A percentile compares a stretch with the other conserved stretches of the same genome.
These are phyloP conservation scores for Aspergillus sp. DNA, from an alignment of 2,329 filamentous ascomycete genomes.

Conservation along the genomic window DNA sequence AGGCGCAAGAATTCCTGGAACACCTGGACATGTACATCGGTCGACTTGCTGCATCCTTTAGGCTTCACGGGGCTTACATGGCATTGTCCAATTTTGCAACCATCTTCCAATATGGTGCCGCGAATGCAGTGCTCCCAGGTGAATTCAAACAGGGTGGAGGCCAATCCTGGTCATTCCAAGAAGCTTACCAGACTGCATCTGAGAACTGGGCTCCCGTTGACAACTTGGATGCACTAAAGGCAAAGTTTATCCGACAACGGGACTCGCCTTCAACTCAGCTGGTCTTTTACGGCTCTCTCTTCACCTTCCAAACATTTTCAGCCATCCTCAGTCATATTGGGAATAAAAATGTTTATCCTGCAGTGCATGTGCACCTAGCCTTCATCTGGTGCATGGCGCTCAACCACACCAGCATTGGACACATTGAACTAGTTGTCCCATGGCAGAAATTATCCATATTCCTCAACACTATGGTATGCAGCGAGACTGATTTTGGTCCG, in stretches of 20 bases:
- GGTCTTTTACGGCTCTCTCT: constrained; percentile 30
- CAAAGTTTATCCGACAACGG: constrained; percentile 6
- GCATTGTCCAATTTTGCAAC: constrained; percentile 48
- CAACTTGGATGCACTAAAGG: constrained; percentile 7
- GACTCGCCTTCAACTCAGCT: constrained; percentile 16
- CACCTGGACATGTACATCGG: constrained; percentile 43
- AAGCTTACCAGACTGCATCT: constrained; percentile 10
- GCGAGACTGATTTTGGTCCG: constrained; percentile 24
- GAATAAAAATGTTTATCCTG: constrained; percentile 47
- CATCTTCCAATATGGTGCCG: constrained; percentile 48
- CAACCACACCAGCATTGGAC: constrained; percentile 29
- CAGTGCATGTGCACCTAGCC: too few relatives aligned
- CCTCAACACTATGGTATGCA: constrained; percentile 46
- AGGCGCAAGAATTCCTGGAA: too few relatives aligned
- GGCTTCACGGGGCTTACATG: constrained; percentile 48
- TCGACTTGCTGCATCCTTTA: constrained; percentile 41
- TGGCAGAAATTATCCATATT: constrained; percentile 45
- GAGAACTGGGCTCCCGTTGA: constrained; percentile 13
- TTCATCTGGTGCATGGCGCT: constrained; percentile 42
- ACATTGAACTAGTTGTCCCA: constrained; percentile 39
- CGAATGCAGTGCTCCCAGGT: constrained; percentile 23
- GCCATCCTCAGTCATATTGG: constrained; percentile 40
- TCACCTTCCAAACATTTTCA: constrained; percentile 38
- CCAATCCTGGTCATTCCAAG: too few relatives aligned
- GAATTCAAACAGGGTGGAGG: constrained; percentile 18